Percentiles rank a stretch among this genome's conserved stretches.
Conservation (phyloP, 1,139 yeast genomes). For the Yamadazyma triangularis region DNA sequence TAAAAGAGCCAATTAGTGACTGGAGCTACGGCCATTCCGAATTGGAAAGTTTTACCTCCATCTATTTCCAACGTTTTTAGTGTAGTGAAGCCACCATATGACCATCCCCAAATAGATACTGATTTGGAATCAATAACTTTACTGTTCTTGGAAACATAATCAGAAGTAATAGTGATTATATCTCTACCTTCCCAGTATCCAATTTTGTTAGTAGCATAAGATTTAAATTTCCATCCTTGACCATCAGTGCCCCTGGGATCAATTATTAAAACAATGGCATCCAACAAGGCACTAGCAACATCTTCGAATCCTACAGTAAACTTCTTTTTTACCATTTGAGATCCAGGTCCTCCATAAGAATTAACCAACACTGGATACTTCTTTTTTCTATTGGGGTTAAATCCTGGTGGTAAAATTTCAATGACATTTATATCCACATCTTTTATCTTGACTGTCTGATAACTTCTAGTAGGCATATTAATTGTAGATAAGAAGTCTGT, state of each 20-base stretch:
- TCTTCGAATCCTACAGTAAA: slow-evolving; percentile 65
- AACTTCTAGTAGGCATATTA: slow-evolving; percentile 54
- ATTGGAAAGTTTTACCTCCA: slow-evolving; percentile 55
- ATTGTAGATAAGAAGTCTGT: slow-evolving; percentile 5
- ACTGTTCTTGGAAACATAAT: slow-evolving; percentile 49
- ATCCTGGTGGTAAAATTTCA: slow-evolving; percentile 72
- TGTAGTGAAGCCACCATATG: slow-evolving; percentile 76
- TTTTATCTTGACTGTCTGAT: slow-evolving; percentile 45
- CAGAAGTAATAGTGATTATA: slow-evolving; percentile 59
- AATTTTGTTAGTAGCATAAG: slow-evolving; percentile 62
- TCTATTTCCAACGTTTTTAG: slow-evolving; percentile 68
- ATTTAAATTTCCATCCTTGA: slow-evolving; percentile 71
- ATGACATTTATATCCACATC: slow-evolving; percentile 55
- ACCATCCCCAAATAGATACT: slow-evolving; percentile 92
- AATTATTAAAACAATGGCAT: slow-evolving; percentile 72
- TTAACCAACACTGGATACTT: slow-evolving; percentile 79
- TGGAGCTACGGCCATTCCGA: slow-evolving; percentile 81
- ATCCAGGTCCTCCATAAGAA: slow-evolving; percentile 94
- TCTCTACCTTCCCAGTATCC: slow-evolving; percentile 92
- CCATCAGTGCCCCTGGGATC: slow-evolving; percentile 97
- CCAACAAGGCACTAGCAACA: slow-evolving; percentile 60
- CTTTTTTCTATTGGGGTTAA: slow-evolving; percentile 39
- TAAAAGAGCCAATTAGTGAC: slow-evolving; percentile 75
- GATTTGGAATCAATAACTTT: slow-evolving; percentile 53
- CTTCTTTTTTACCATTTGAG: slow-evolving; percentile 60